phyloP scores from a whole-genome alignment of 768 basidiomycete species.

The Clitopilus passeckerianus region DNA sequence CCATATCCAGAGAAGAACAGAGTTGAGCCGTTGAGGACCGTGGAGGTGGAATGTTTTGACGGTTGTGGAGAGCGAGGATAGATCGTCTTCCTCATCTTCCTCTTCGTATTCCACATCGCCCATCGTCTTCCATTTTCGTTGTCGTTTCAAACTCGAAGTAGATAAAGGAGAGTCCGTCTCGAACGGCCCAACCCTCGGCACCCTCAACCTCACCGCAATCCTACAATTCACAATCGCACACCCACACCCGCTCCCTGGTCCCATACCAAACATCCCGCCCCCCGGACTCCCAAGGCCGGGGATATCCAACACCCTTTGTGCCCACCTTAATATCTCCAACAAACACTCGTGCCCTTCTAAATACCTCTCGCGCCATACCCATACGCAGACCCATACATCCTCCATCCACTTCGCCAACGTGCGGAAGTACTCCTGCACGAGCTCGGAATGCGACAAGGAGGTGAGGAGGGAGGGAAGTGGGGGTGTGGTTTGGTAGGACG shows the following conservation, averaged over 20 bases:
- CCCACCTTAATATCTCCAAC: not conserved
- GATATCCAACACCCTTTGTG: not conserved
- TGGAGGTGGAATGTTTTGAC: slow-evolving; percentile 37
- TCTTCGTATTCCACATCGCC: not conserved
- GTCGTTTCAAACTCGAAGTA: too few species aligned
- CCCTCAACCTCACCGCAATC: too few species aligned
- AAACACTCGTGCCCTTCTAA: not conserved
- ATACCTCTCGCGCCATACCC: too few species aligned
- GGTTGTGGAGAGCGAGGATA: slow-evolving; percentile 19
- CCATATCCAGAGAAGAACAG: slow-evolving; percentile 60
- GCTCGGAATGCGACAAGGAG: not conserved
- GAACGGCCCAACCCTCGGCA: too few species aligned
- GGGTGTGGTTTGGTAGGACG: not conserved
- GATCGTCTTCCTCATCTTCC: slow-evolving; percentile 28
- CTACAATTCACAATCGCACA: too few species aligned
- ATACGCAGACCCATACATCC: not conserved
- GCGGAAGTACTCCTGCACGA: not conserved
- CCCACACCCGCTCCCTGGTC: too few species aligned
- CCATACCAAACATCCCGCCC: too few species aligned
- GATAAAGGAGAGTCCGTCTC: too few species aligned
- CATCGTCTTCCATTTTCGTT: not conserved
- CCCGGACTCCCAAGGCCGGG: too few species aligned
- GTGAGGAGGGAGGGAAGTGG: not conserved
- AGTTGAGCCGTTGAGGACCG: slow-evolving; percentile 42
- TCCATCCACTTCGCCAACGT: not conserved